phyloP scores from a whole-genome alignment of 306 rosid genomes.

The Elaeagnus macrophylla region DNA sequence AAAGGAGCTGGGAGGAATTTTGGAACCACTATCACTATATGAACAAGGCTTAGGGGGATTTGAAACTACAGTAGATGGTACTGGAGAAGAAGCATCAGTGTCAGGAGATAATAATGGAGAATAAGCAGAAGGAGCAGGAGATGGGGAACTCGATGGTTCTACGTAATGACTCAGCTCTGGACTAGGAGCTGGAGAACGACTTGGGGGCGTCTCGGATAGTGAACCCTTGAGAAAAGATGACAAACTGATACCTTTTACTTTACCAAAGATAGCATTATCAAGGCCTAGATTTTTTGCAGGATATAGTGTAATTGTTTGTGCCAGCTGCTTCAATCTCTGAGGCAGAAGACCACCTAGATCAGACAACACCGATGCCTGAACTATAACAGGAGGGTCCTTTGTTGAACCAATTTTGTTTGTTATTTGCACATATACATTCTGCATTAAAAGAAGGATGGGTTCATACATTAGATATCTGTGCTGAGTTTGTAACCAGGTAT shows the following conservation, averaged over 20 bases:
- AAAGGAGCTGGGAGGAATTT: conserved; percentile 29
- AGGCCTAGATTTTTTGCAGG: conserved; percentile 68
- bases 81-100: conserved; percentile 34
- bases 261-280: conserved; percentile 59
- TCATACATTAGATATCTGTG: neutral
- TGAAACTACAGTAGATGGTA: conserved; percentile 32
- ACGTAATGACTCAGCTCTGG: conserved; percentile 19
- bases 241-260: conserved; percentile 59
- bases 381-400: conserved; percentile 34
- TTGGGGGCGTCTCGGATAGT: conserved; percentile 38
- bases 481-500: too few relatives aligned
- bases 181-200: conserved; percentile 70
- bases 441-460: conserved; percentile 17
- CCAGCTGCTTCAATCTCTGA: conserved; percentile 69
- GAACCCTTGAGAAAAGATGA: conserved; percentile 50
- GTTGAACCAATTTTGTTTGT: conserved; percentile 69
- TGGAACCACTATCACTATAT: conserved; percentile 15
- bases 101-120: conserved; percentile 32
- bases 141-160: conserved; percentile 34
- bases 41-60: conserved; percentile 50
- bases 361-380: conserved; percentile 61
- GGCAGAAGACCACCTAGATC: conserved; percentile 43
- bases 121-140: conserved; percentile 25
- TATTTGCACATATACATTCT: conserved; percentile 67
- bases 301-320: conserved; percentile 41